Conservation (phyloP, 768 basidiomycete genomes). For the Kwoniella sp. region DNA sequence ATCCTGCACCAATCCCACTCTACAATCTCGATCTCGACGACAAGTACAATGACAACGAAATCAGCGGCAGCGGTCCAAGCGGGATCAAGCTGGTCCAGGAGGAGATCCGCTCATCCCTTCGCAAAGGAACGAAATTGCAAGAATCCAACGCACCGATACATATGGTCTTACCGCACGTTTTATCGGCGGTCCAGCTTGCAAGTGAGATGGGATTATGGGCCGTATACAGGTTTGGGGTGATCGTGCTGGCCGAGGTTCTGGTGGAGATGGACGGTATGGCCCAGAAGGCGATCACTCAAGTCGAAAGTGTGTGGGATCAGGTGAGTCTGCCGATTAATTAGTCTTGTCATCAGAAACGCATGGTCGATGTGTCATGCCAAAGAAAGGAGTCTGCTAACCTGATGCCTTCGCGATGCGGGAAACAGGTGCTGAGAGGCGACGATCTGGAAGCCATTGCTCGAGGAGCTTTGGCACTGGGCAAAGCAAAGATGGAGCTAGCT, state of each 20-base stretch:
- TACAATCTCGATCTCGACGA: not conserved
- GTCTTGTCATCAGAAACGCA: slow-evolving; percentile 56
- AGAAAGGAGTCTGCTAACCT: not conserved
- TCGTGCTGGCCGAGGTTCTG: slow-evolving; percentile 42
- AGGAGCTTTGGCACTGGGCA: slow-evolving; percentile 32
- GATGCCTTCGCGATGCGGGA: too few species aligned
- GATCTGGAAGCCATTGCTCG: slow-evolving; percentile 33
- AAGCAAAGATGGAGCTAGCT: slow-evolving; percentile 29
- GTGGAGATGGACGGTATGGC: slow-evolving; percentile 34
- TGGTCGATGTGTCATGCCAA: not conserved
- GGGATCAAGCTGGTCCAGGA: slow-evolving; percentile 21
- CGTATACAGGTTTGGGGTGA: slow-evolving; percentile 34
- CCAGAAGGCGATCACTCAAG: slow-evolving; percentile 27
- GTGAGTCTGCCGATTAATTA: too few species aligned
- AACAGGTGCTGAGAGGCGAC: slow-evolving; percentile 21
- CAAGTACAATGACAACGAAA: not conserved
- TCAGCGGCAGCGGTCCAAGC: not conserved
- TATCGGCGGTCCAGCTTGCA: slow-evolving; percentile 36
- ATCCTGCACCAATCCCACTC: slow-evolving; percentile 4
- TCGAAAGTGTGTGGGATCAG: slow-evolving; percentile 44
- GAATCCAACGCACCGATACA: slow-evolving; percentile 30
- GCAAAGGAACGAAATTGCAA: slow-evolving; percentile 22
- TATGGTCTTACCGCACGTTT: slow-evolving; percentile 38
- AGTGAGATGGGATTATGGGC: slow-evolving; percentile 36
- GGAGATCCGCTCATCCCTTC: slow-evolving; percentile 20